Conservation (phyloP, 257 asterid genomes). For the Solanum paucissectum region DNA sequence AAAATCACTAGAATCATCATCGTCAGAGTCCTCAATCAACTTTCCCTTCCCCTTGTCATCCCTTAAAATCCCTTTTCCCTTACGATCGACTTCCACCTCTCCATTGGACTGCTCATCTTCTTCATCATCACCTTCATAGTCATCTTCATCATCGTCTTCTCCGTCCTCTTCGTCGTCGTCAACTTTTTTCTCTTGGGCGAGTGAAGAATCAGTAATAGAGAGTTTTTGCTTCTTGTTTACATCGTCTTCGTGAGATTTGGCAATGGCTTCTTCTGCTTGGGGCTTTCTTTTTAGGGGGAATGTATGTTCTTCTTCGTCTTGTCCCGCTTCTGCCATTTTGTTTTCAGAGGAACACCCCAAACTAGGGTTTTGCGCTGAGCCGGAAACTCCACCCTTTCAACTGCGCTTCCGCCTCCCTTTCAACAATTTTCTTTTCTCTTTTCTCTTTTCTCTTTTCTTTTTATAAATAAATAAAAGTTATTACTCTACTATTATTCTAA, state of each 20-base stretch:
- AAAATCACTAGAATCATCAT: slow-evolving; percentile 11
- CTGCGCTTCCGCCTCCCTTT: not conserved
- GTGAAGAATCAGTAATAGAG: not conserved
- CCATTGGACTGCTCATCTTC: slow-evolving; percentile 12
- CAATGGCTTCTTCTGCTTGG: not conserved
- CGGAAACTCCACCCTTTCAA: not conserved
- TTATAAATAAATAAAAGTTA: not conserved
- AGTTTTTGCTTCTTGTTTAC: slow-evolving; percentile 18
- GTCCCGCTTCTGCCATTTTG: slow-evolving; percentile 5
- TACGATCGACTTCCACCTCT: slow-evolving; percentile 7
- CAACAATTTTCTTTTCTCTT: not conserved
- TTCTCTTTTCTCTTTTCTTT: too few relatives aligned
- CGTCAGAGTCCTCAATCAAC: slow-evolving; percentile 17
- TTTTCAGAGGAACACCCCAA: not conserved
- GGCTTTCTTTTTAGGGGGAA: slow-evolving; percentile 8
- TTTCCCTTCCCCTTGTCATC: slow-evolving; percentile 37
- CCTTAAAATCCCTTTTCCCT: slow-evolving; percentile 27
- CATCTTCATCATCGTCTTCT: slow-evolving; percentile 4
- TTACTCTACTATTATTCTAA: not conserved
- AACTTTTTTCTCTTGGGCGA: not conserved
- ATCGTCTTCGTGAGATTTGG: not conserved
- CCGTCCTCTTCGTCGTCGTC: not conserved
- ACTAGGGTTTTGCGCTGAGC: not conserved
- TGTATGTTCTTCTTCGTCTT: slow-evolving; percentile 5
- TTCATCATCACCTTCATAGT: not conserved